Percentiles rank a stretch among this genome's conserved stretches.
These are phyloP conservation scores for Dimocarpus longan DNA, from an alignment of 345 rosid genomes.

Conservation along the genomic window DNA sequence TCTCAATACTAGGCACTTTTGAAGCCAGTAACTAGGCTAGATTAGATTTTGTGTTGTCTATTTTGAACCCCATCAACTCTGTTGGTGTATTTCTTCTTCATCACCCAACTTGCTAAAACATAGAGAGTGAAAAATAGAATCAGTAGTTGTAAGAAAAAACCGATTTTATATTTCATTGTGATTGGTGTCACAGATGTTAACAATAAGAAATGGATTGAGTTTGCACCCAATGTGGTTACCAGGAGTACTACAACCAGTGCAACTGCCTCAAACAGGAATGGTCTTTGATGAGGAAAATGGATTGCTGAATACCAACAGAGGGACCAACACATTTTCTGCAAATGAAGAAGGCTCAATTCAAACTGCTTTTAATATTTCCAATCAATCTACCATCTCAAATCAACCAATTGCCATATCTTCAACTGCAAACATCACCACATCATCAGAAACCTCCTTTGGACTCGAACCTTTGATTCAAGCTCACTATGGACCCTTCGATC, in stretches of 20 bases:
- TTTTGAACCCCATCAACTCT: background rate
- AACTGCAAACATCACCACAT: slow-evolving; percentile 24
- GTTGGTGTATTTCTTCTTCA: background rate
- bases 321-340: slow-evolving; percentile 36
- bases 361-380: slow-evolving; percentile 31
- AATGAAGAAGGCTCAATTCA: slow-evolving; percentile 37
- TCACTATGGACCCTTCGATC: slow-evolving; percentile 39
- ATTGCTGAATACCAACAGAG: slow-evolving; percentile 31
- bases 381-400: slow-evolving; percentile 32
- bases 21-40: background rate
- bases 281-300: slow-evolving; percentile 42
- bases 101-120: background rate
- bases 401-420: slow-evolving; percentile 35
- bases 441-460: slow-evolving; percentile 39
- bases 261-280: slow-evolving; percentile 43
- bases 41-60: background rate
- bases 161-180: background rate
- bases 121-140: background rate
- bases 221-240: slow-evolving; percentile 57
- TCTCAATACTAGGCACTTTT: background rate
- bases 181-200: slow-evolving; percentile 51
- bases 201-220: slow-evolving; percentile 61
- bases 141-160: background rate
- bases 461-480: slow-evolving; percentile 40
- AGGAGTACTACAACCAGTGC: slow-evolving; percentile 47